Evolutionary conservation across 345 rosid genomes (phyloP).

Genomic region (Fremontodendron californicum): DNA sequence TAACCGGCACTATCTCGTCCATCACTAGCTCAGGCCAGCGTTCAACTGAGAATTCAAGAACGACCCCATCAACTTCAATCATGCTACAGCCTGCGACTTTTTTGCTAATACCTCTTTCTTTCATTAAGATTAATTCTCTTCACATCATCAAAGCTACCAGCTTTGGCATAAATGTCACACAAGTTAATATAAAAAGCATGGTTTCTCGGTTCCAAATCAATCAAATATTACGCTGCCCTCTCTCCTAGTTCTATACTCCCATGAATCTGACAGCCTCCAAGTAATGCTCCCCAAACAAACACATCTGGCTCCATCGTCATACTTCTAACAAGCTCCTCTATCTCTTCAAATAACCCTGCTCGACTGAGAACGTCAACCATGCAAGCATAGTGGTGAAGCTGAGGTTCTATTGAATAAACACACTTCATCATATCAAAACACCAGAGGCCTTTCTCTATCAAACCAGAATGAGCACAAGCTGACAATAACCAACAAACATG

Average conservation of each 20-base stretch:
- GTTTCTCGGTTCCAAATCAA: slow-evolving; percentile 47
- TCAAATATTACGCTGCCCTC: slow-evolving; percentile 39
- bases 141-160: slow-evolving; percentile 36
- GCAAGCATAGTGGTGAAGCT: slow-evolving; percentile 51
- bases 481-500: slow-evolving; percentile 57
- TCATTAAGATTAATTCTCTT: slow-evolving; percentile 45
- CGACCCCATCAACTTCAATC: slow-evolving; percentile 49
- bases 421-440: slow-evolving; percentile 40
- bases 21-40: slow-evolving; percentile 32
- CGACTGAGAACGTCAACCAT: slow-evolving; percentile 50
- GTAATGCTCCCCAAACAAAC: slow-evolving; percentile 58
- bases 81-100: slow-evolving; percentile 54
- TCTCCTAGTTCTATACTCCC: slow-evolving; percentile 48
- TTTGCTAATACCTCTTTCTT: slow-evolving; percentile 41
- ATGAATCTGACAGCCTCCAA: slow-evolving; percentile 62
- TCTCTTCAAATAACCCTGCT: slow-evolving; percentile 54
- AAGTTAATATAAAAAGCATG: slow-evolving; percentile 52
- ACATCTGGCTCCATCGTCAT: slow-evolving; percentile 60
- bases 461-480: slow-evolving; percentile 63
- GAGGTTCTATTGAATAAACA: slow-evolving; percentile 43
- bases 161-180: slow-evolving; percentile 56
- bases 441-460: slow-evolving; percentile 45
- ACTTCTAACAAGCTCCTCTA: slow-evolving; percentile 35
- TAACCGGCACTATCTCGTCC: slow-evolving; percentile 31
- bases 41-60: slow-evolving; percentile 44